A percentile compares a stretch with the other conserved stretches of the same genome.
phyloP scores from a whole-genome alignment of 2,329 filamentous ascomycete species.

The Chaetomium sp. region DNA sequence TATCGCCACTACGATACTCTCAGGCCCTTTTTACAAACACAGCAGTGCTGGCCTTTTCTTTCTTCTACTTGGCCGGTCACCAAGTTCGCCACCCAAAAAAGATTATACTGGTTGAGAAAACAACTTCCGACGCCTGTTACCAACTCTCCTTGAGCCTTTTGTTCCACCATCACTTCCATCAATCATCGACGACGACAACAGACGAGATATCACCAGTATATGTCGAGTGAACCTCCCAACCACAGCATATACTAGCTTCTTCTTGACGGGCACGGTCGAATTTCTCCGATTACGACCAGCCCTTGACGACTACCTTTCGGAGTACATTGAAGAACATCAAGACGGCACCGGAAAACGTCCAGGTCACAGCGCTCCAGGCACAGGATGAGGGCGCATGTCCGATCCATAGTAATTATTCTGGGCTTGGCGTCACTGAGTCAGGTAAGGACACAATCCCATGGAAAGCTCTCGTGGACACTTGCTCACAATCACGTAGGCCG shows the following conservation, averaged over 20 bases:
- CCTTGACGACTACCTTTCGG: neutral
- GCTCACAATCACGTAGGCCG: constrained; percentile 23
- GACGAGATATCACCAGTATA: neutral
- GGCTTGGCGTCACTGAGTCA: constrained; percentile 24
- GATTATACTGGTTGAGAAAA: neutral
- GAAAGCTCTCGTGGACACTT: neutral
- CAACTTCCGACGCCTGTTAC: neutral
- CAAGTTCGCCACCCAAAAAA: neutral
- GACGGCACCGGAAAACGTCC: neutral
- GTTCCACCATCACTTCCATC: too few species aligned
- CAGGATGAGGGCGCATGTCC: constrained; percentile 25
- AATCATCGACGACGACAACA: too few species aligned
- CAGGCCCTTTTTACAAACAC: constrained; percentile 6
- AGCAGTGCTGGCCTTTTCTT: constrained; percentile 12
- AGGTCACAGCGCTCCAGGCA: neutral
- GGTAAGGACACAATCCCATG: constrained; percentile 17
- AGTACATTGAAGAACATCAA: too few species aligned
- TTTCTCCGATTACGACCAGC: constrained; percentile 13
- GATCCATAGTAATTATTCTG: constrained; percentile 22
- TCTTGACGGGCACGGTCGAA: constrained; percentile 27
- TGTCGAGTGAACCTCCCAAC: neutral
- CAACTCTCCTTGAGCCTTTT: too few species aligned
- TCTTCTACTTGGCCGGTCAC: neutral
- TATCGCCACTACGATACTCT: constrained; percentile 5
- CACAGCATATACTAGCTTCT: neutral